Evolutionary conservation across 192 early-diverging fungal genomes (phyloP).

Genomic region (Backusella mclennaniae): DNA sequence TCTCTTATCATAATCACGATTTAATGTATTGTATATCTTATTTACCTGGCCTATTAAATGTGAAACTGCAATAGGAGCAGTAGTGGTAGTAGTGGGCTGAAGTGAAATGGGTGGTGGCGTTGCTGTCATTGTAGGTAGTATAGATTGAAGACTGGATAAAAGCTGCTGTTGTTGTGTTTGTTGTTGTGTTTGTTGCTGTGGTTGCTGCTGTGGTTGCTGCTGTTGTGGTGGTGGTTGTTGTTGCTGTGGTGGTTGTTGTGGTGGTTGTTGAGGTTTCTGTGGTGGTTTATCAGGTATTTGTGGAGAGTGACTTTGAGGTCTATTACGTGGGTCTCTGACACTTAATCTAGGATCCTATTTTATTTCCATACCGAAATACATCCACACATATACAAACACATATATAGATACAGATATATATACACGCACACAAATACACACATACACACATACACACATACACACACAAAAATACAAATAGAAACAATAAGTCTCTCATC

Average conservation of each 20-base stretch:
- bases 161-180: not conserved
- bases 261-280: not conserved
- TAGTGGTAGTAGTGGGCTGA: not conserved
- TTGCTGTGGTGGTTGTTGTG: not conserved
- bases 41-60: slow-evolving; percentile 31
- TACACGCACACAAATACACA: not conserved
- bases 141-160: not conserved
- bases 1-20: not conserved
- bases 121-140: not conserved
- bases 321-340: slow-evolving; percentile 17
- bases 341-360: slow-evolving; percentile 4
- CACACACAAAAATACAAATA: not conserved
- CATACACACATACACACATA: not conserved
- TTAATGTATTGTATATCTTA: not conserved
- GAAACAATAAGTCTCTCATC: not conserved
- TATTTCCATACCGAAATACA: not conserved
- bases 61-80: not conserved
- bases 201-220: not conserved
- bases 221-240: not conserved
- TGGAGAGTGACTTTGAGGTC: not conserved
- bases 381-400: not conserved
- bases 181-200: not conserved
- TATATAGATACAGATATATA: not conserved
- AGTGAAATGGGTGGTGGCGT: not conserved
- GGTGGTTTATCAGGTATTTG: slow-evolving; percentile 6